These are phyloP conservation scores for Nemania bipapillata DNA, from an alignment of 2,329 filamentous ascomycete genomes.

Conservation along the genomic window DNA sequence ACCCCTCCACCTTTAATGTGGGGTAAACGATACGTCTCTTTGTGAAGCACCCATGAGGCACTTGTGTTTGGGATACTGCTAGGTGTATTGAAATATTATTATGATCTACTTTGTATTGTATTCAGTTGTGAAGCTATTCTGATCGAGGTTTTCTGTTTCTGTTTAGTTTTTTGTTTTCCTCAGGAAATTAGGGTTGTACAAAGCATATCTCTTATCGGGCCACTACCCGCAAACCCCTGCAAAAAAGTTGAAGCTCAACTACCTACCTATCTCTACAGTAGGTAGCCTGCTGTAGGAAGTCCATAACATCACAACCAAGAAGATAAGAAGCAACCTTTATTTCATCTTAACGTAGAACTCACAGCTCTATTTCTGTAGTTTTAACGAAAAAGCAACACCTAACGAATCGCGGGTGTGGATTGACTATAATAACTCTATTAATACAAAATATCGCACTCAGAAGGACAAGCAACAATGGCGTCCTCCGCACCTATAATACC, in stretches of 20 bases:
- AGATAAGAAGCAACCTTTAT: conserved; percentile 1
- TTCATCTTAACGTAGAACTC: neutral
- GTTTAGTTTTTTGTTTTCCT: no score
- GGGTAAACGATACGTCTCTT: no score
- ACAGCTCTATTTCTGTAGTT: neutral
- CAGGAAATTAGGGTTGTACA: no score
- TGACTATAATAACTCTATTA: neutral
- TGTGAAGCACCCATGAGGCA: no score
- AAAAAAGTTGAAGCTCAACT: conserved; percentile 27
- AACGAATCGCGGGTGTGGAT: neutral
- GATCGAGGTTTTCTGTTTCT: no score
- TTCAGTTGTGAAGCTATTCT: no score
- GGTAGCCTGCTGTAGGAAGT: neutral
- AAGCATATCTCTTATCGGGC: conserved; percentile 36
- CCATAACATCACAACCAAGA: neutral
- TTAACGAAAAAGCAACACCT: neutral
- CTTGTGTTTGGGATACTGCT: no score
- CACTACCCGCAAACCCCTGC: conserved; percentile 5
- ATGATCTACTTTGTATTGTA: no score
- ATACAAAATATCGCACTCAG: neutral
- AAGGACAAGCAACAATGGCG: conserved; percentile 24
- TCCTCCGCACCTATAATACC: conserved; percentile 17
- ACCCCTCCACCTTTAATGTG: no score
- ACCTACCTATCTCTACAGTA: neutral
- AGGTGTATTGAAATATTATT: no score